Conservation (phyloP, 805 yeast genomes). For the Saccharomycopsis capsularis region DNA sequence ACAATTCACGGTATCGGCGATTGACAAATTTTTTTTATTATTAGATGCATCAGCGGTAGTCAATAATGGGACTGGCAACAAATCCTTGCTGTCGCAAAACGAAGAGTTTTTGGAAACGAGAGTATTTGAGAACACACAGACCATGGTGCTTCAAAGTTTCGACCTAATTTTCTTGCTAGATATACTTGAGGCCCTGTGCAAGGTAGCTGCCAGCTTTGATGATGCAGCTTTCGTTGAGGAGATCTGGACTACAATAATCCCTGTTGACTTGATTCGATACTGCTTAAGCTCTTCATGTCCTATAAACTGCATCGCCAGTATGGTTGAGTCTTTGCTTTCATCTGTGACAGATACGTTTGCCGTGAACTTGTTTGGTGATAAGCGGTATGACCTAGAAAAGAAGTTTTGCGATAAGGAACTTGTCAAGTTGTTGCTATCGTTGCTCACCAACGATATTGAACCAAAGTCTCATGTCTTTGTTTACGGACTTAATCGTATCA, state of each 20-base stretch:
- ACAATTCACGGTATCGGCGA: constrained; percentile 13
- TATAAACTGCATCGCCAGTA: constrained; percentile 12
- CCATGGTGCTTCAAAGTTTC: constrained; percentile 5
- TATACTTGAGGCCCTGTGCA: constrained; percentile 18
- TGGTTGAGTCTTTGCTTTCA: constrained; percentile 8
- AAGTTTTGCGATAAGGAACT: constrained; percentile 18
- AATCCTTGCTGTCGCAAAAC: constrained; percentile 6
- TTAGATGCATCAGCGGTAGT: constrained; percentile 26
- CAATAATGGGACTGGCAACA: not conserved
- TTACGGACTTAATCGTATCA: constrained; percentile 46
- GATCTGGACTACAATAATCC: constrained; percentile 13
- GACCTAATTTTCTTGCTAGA: constrained; percentile 14
- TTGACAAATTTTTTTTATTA: constrained; percentile 20
- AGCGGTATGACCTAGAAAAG: constrained; percentile 10
- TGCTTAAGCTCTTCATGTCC: constrained; percentile 17
- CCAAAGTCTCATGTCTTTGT: constrained; percentile 35
- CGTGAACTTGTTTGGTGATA: constrained; percentile 24
- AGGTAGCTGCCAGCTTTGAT: constrained; percentile 8
- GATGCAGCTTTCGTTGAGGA: constrained; percentile 5
- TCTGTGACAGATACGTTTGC: constrained; percentile 24
- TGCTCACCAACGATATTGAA: constrained; percentile 37
- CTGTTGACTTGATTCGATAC: constrained; percentile 15
- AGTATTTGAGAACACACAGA: constrained; percentile 11
- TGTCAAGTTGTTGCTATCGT: constrained; percentile 31
- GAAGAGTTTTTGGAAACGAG: constrained; percentile 8